These are phyloP conservation scores for Phytophthora meadii DNA, from an alignment of 352 stramenopile genomes.

Conservation along the genomic window DNA sequence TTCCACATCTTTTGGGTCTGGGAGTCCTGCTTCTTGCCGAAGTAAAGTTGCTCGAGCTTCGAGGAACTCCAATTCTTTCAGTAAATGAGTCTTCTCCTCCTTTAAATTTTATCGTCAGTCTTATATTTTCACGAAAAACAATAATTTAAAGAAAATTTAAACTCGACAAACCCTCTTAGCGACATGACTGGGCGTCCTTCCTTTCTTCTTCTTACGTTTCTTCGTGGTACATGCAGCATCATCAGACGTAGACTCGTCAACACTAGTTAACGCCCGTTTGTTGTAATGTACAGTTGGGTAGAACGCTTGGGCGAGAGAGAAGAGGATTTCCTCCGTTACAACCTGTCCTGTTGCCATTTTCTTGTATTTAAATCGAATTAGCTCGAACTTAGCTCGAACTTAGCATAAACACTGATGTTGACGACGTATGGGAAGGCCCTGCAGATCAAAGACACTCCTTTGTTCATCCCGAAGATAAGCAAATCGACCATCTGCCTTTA, in stretches of 20 bases:
- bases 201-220: constrained; percentile 27
- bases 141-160: too few relatives aligned
- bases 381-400: constrained; percentile 11
- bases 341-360: neutral
- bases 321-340: constrained; percentile 22
- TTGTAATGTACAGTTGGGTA: constrained; percentile 5
- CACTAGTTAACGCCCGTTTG: constrained; percentile 12
- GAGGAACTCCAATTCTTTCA: constrained; percentile 39
- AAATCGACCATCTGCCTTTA: constrained; percentile 23
- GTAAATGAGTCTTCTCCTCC: constrained; percentile 42
- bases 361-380: neutral
- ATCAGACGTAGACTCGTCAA: constrained; percentile 20
- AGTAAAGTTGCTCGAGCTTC: constrained; percentile 38
- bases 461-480: constrained; percentile 25
- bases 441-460: too few relatives aligned
- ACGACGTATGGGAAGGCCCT: neutral
- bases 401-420: neutral
- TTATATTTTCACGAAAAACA: neutral
- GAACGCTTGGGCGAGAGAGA: constrained; percentile 28
- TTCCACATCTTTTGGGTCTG: constrained; percentile 34
- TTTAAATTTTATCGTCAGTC: constrained; percentile 4
- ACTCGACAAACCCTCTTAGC: constrained; percentile 16
- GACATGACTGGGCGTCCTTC: constrained; percentile 33
- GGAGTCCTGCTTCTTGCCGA: constrained; percentile 35
- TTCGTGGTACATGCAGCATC: constrained; percentile 1